Evolutionary conservation across 345 rosid species (phyloP).

Genomic region (Salix arbutifolia): DNA sequence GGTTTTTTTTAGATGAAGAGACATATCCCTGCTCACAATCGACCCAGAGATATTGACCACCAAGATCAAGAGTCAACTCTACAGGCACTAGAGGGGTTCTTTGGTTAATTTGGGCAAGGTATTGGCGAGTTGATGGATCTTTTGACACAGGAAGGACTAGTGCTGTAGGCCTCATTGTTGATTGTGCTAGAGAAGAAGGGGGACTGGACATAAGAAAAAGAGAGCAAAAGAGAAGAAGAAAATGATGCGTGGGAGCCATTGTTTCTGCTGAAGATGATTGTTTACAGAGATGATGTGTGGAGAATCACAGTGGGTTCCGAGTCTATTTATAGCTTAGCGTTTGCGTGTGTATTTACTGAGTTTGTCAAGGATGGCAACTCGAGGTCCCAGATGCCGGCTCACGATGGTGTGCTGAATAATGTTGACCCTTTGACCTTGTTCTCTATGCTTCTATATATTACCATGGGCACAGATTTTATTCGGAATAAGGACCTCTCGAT

Average conservation of each 20-base stretch:
- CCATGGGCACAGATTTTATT: no score
- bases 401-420: no score
- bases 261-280: background rate
- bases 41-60: conserved; percentile 19
- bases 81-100: conserved; percentile 23
- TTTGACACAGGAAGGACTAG: conserved; percentile 16
- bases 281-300: no score
- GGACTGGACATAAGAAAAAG: background rate
- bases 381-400: no score
- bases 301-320: no score
- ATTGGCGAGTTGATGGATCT: conserved; percentile 13
- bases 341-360: no score
- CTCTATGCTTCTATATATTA: no score
- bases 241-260: background rate
- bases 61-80: conserved; percentile 11
- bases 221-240: background rate
- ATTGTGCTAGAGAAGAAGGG: background rate
- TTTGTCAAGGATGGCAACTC: no score
- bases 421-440: no score
- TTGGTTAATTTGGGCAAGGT: conserved; percentile 12
- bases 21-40: conserved; percentile 6
- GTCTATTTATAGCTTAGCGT: no score
- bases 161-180: conserved; percentile 20
- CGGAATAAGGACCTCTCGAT: no score
- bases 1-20: conserved; percentile 13